phyloP scores from a whole-genome alignment of 1,284 basidiomycete species.

The Sanghuangporus baumii region DNA sequence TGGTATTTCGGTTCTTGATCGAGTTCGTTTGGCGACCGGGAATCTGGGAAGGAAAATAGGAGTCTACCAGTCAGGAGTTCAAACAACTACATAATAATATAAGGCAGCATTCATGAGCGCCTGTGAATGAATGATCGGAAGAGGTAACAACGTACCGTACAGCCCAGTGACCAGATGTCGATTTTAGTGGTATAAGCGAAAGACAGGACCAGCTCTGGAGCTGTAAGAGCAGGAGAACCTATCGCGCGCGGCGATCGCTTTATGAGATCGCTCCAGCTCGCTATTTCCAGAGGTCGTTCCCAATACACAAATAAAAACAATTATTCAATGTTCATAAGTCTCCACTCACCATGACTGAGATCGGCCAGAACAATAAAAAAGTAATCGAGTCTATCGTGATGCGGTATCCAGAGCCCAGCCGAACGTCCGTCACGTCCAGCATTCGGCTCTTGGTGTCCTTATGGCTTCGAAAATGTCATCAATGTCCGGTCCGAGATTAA shows the following conservation, averaged over 20 bases:
- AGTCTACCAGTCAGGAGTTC: not conserved
- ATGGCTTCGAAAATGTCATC: not conserved
- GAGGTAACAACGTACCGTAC: not conserved
- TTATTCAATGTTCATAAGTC: not conserved
- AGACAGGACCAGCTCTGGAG: not conserved
- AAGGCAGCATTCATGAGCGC: not conserved
- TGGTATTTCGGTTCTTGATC: not conserved
- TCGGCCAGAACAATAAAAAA: not conserved
- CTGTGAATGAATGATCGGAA: not conserved
- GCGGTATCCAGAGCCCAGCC: not conserved
- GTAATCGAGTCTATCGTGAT: not conserved
- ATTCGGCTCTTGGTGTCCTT: not conserved
- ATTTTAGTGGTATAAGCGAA: not conserved
- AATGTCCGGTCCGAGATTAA: not conserved
- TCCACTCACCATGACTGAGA: not conserved
- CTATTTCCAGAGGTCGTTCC: not conserved
- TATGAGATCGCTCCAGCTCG: not conserved
- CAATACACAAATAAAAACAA: not conserved
- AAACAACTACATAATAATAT: not conserved
- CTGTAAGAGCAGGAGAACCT: not conserved
- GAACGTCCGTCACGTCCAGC: not conserved
- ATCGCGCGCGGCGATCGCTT: not conserved
- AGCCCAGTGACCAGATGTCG: not conserved
- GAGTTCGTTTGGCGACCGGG: not conserved
- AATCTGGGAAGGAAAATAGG: not conserved